Base-by-base conservation (phyloP, 1,284 basidiomycete genomes). In the Irpex lacteus region DNA sequence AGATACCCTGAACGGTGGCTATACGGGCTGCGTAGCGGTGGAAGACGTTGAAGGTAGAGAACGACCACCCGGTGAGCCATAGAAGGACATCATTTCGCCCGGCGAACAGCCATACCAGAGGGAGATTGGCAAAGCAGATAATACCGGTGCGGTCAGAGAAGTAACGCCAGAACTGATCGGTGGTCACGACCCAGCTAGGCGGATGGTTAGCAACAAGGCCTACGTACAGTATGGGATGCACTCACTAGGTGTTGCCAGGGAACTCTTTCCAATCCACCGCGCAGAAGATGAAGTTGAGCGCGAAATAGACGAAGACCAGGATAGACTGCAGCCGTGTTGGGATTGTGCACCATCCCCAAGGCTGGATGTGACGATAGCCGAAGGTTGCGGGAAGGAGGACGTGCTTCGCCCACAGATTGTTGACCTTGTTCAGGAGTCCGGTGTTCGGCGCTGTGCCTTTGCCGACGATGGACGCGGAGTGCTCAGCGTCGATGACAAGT, bases 31-130 rank as follows among this genome's bases (percentile, higher is more conserved):
- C 18, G 26, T 54, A 54, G 11, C 52, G 52, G 18, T 54, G 52
- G 52, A 54, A 54, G 26, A 54, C 52, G 52, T 54, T 54, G 52
- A 54, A 54, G 52, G 52, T 54, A 19, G 52, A 54, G 52, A 54
- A 54, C 11, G 52, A 54, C 52, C 52, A 54, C 11, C 52, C 52
- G 26, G 52, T 54, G 18, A 54, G 52, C 52, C 52, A 54, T 9
- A 54, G 18, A 18, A 54, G 52, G 18, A 54, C 52, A 6, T 54
- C 52, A 54, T 54, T 54, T 6, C 52, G 18, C 19, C 52, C 52
- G 52, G 52, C 52, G 18, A 54, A 54, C 52, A 54, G 18, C 52
- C 52, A 54, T 18, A 54, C 52, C 18, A 54, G 52, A 19, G 52
- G 52, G 18, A 54, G 52, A 18, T 54, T 54, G 52, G 52, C 52